Evolutionary conservation across 345 rosid genomes (phyloP), one percentile per base, ranked within the genome.

Genomic region (Populus tremula): DNA sequence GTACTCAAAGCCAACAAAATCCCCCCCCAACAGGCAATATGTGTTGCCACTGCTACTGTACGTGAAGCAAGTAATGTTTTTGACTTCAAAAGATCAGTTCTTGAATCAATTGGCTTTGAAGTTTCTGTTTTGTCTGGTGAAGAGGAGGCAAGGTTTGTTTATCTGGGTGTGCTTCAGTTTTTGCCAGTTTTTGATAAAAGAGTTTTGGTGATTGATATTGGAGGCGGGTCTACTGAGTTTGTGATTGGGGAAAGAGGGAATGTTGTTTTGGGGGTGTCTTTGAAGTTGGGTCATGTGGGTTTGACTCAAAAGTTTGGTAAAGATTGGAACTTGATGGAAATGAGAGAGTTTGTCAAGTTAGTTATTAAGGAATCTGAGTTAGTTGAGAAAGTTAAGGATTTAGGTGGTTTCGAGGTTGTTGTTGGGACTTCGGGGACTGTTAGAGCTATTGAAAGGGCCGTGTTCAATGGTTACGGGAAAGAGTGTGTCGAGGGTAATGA

Each of bases 141-240:
- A 78, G 88, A 90, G 79, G 97, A 92, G 76, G 91, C 90, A 3
- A 85, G 84, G 77, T 82, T 85, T 21, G 83, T 86, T 72, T 92
- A 89, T 69, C 54, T 87, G 74, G 97, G 92, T 11, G 88, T 89
- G 77, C 88, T 89, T 73, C 93, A 92, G 70, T 90, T 90, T 77
- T 53, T 92, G 13, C 88, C 93, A 0, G 83, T 90, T 43, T 86
- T 76, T 74, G 88, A 89, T 17, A 88, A 85, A 71, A 78, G 81
- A 12, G 89, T 82, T 4, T 76, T 92, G 76, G 81, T 82, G 66
- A 76, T 92, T 18, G 97, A 92, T 75, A 88, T 89, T 41, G 97
- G 93, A 65, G 94, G 97, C 73, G 93, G 94, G 9, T 92, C 97
- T 41, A 92, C 93, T 61, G 93, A 92, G 71, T 86, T 90, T 72